Evolutionary conservation across 495 filamentous ascomycete genomes (phyloP), one percentile per base, ranked within the genome.

Genomic region (Tuber borchii): DNA sequence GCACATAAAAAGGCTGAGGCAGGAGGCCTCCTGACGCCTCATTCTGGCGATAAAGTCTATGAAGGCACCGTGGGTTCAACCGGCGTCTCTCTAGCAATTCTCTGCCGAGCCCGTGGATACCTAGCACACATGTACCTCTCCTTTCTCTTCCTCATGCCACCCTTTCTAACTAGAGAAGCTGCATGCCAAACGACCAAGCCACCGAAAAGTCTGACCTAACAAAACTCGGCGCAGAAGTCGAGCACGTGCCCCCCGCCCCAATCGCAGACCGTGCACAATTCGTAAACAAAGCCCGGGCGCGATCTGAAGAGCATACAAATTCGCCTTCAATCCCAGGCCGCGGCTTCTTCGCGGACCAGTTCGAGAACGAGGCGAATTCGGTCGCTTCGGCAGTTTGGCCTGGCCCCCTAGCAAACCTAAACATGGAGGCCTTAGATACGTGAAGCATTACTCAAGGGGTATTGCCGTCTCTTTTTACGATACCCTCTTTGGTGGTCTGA

Each of bases 271-370:
- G 90, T 51, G 88, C 91, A 69, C 96, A 98, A 83, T 99, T 97
- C 83, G 95, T 99, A 81, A 99, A 99, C 84, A 86, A 92, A 1
- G 96, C 95, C 12, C 90, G 94, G n/a, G 85, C 85, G 37, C 89
- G 93, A 65, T 94, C 95, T 0, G 82, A 83, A 56, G 88, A 91
- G 70, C 95, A 97, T 82, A 91, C 90, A 16, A 83, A 82, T 14
- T 86, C 88, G 68, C 83, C 82, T 9, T 74, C 77, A 14, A 85
- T 85, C 26, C 86, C 86, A 72, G 80, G 76, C 16, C 83, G 84
- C 34, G 95, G 95, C 20, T 95, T 95, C 84, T 99, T 99, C 84
- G 94, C 94, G 0, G 92, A 99, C 83, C 95, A 99, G 82, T 99
- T 99, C 84, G 95, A 99, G 84, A 95, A 90, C 72, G 84, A 87